phyloP scores from a whole-genome alignment of 495 filamentous ascomycete genomes.

The Penicillium coffeae region DNA sequence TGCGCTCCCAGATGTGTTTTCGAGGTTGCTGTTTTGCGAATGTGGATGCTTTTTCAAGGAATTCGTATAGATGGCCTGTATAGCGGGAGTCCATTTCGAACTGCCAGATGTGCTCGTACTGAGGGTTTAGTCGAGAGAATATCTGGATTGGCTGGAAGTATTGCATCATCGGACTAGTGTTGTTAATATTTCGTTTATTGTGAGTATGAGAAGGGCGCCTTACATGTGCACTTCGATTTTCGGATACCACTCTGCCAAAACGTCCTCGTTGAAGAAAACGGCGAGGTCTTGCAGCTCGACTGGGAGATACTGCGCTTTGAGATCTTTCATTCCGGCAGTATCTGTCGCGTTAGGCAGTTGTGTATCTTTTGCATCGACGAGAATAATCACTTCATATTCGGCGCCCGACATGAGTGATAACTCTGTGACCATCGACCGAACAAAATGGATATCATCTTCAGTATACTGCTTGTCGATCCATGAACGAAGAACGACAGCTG shows the following conservation, averaged over 20 bases:
- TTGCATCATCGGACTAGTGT: slow-evolving; percentile 9
- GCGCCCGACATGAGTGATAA: slow-evolving; percentile 65
- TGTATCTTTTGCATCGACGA: slow-evolving; percentile 63
- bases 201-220: not conserved
- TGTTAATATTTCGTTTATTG: not conserved
- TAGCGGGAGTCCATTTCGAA: slow-evolving; percentile 67
- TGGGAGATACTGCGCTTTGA: slow-evolving; percentile 48
- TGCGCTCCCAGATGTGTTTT: slow-evolving; percentile 68
- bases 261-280: slow-evolving; percentile 53
- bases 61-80: slow-evolving; percentile 61
- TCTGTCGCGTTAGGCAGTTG: slow-evolving; percentile 38
- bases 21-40: slow-evolving; percentile 61
- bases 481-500: slow-evolving; percentile 65
- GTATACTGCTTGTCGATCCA: slow-evolving; percentile 65
- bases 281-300: slow-evolving; percentile 61
- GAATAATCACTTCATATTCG: slow-evolving; percentile 68
- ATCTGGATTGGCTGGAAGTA: slow-evolving; percentile 29
- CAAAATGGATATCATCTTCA: slow-evolving; percentile 61
- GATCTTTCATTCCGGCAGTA: slow-evolving; percentile 43
- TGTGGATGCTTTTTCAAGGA: slow-evolving; percentile 49
- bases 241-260: slow-evolving; percentile 14
- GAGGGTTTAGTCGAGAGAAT: slow-evolving; percentile 51
- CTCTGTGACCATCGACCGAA: slow-evolving; percentile 69
- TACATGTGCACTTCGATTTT: slow-evolving; percentile 13
- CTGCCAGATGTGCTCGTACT: slow-evolving; percentile 71